A percentile compares a stretch with the other conserved stretches of the same genome.
Conservation (phyloP, 208 protist genomes). For the Trypanosoma congolense region DNA sequence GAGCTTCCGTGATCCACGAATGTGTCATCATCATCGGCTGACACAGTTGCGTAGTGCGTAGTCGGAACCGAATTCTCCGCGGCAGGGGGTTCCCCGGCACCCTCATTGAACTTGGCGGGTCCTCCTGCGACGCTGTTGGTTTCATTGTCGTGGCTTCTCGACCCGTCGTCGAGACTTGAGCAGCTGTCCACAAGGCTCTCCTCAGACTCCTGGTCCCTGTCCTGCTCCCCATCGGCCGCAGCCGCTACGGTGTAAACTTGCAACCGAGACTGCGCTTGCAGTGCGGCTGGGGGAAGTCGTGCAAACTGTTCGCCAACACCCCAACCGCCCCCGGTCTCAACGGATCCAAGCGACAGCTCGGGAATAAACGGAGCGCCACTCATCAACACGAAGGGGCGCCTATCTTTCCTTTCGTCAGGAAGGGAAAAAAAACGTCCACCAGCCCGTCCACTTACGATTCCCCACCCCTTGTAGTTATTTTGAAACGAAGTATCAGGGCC, state of each 20-base stretch:
- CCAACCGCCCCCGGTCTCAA: slow-evolving; percentile 68
- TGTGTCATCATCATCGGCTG: slow-evolving; percentile 77
- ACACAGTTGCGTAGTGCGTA: slow-evolving; percentile 31
- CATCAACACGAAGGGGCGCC: neutral
- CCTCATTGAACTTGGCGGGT: neutral
- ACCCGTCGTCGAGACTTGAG: neutral
- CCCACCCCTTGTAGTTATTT: no score
- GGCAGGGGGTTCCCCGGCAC: neutral
- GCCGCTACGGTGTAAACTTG: slow-evolving; percentile 26
- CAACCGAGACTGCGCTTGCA: slow-evolving; percentile 33
- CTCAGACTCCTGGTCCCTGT: neutral
- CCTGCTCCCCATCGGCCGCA: slow-evolving; percentile 4
- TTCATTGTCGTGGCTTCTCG: slow-evolving; percentile 11
- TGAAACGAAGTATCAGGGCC: no score
- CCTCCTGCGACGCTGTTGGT: neutral
- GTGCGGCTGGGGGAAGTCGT: slow-evolving; percentile 42
- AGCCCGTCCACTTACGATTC: no score
- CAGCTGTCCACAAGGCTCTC: neutral
- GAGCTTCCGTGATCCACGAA: slow-evolving; percentile 86
- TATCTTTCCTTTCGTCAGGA: neutral
- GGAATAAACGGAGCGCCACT: slow-evolving; percentile 32
- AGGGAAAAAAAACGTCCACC: neutral
- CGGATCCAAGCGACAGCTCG: slow-evolving; percentile 34
- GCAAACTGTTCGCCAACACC: slow-evolving; percentile 55
- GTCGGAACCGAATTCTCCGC: slow-evolving; percentile 20